Evolutionary conservation across 768 basidiomycete species (phyloP).

Genomic region (Tylopilus subfusipes): DNA sequence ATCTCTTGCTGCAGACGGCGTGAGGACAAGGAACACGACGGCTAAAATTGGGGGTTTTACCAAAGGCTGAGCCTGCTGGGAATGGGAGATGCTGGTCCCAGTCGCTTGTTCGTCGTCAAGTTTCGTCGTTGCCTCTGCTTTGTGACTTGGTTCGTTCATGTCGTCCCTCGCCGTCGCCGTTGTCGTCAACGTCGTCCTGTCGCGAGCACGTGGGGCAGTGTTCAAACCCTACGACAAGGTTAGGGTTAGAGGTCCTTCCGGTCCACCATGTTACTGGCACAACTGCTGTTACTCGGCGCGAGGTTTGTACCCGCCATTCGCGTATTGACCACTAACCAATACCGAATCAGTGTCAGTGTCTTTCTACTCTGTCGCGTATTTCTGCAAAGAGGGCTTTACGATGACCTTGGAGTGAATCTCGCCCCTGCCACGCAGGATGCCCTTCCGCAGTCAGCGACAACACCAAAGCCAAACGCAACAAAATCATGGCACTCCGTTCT

Average conservation of each 20-base stretch:
- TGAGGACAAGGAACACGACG: neutral
- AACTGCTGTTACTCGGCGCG: constrained; percentile 9
- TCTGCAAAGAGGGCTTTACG: constrained; percentile 55
- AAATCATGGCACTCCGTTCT: constrained; percentile 50
- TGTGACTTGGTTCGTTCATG: constrained; percentile 31
- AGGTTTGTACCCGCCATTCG: constrained; percentile 16
- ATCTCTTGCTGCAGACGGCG: constrained; percentile 45
- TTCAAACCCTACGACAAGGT: constrained; percentile 29
- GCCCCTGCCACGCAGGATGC: constrained; percentile 33
- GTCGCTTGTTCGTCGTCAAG: constrained; percentile 27
- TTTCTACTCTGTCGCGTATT: constrained; percentile 60
- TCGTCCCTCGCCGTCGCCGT: constrained; percentile 18
- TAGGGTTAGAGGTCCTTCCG: constrained; percentile 23
- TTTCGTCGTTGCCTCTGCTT: constrained; percentile 29
- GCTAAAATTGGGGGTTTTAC: constrained; percentile 10
- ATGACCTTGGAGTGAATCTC: constrained; percentile 47
- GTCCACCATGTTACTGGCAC: constrained; percentile 14
- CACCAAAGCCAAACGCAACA: constrained; percentile 17
- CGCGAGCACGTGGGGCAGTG: constrained; percentile 8
- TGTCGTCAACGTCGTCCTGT: constrained; percentile 10
- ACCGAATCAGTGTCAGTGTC: constrained; percentile 39
- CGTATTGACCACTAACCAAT: neutral
- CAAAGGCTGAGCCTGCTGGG: constrained; percentile 23
- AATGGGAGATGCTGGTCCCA: constrained; percentile 26
- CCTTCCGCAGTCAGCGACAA: constrained; percentile 23